These are phyloP conservation scores for Gracilaria caudata DNA, from an alignment of 23 red algal genomes.

Conservation along the genomic window DNA sequence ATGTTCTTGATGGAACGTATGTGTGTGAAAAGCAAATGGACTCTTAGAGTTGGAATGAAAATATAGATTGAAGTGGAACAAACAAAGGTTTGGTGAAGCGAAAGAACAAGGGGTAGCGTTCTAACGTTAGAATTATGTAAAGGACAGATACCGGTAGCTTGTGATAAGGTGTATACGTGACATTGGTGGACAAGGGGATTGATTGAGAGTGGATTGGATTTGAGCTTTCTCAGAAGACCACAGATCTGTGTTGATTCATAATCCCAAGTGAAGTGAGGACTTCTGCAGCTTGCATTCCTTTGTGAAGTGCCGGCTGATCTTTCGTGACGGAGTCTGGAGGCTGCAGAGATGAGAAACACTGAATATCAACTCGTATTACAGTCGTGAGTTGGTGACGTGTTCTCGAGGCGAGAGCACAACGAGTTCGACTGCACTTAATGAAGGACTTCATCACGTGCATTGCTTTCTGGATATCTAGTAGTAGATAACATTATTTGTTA, in stretches of 20 bases:
- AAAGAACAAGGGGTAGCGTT: no score
- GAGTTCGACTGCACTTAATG: background rate
- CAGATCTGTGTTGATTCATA: background rate
- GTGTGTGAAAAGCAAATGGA: background rate
- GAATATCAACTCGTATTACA: background rate
- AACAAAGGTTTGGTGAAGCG: background rate
- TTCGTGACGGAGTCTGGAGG: background rate
- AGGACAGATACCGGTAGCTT: background rate
- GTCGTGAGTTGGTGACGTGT: slow-evolving; percentile 6
- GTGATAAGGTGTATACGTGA: background rate
- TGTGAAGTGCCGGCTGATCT: background rate
- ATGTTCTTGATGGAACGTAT: background rate
- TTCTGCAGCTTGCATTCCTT: background rate
- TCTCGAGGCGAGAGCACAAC: background rate
- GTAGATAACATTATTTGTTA: no score
- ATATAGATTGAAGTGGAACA: slow-evolving; percentile 29
- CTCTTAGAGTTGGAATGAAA: background rate
- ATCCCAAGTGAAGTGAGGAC: background rate
- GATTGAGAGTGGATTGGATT: background rate
- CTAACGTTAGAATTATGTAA: no score
- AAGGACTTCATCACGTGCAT: background rate
- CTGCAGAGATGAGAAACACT: no score
- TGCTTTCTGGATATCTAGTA: background rate
- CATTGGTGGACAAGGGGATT: background rate
- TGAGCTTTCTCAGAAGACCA: background rate